These are phyloP conservation scores for Thelephora aurantiotincta DNA, from an alignment of 768 basidiomycete species.

Conservation along the genomic window DNA sequence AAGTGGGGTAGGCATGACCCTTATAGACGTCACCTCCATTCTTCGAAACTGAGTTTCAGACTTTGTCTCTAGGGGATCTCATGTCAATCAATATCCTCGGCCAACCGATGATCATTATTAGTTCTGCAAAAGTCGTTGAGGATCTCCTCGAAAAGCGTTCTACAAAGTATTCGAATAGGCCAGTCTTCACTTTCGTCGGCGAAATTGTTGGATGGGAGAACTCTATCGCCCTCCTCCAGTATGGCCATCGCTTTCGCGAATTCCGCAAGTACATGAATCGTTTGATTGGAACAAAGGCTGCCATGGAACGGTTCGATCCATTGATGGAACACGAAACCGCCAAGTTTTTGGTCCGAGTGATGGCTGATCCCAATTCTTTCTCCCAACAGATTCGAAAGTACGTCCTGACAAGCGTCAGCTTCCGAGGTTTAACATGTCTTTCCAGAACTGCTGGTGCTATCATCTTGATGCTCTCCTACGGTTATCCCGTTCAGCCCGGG, in stretches of 20 bases:
- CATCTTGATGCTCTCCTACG: conserved; percentile 17
- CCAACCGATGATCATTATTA: conserved; percentile 11
- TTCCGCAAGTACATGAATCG: neutral
- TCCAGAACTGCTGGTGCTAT: conserved; percentile 14
- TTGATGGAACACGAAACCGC: conserved; percentile 18
- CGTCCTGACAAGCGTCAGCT: conserved; percentile 2
- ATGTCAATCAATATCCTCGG: conserved; percentile 10
- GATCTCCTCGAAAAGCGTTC: conserved; percentile 17
- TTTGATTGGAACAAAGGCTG: neutral
- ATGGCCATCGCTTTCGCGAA: conserved; percentile 15
- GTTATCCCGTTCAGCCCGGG: conserved; percentile 12
- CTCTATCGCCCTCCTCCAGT: conserved; percentile 10
- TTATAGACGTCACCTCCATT: neutral
- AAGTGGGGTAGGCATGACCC: conserved; percentile 5
- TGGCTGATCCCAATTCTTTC: conserved; percentile 13
- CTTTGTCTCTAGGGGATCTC: conserved; percentile 8
- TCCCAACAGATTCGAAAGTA: conserved; percentile 22
- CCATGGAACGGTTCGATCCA: conserved; percentile 12
- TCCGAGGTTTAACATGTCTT: neutral
- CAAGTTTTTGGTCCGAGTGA: conserved; percentile 18
- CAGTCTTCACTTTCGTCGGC: conserved; percentile 7
- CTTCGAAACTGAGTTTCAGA: neutral
- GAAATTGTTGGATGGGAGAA: conserved; percentile 15
- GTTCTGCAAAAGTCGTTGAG: conserved; percentile 7
- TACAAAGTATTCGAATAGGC: conserved; percentile 13